Conservation (phyloP, 176 grass and related monocot genomes). For the Poa annua region DNA sequence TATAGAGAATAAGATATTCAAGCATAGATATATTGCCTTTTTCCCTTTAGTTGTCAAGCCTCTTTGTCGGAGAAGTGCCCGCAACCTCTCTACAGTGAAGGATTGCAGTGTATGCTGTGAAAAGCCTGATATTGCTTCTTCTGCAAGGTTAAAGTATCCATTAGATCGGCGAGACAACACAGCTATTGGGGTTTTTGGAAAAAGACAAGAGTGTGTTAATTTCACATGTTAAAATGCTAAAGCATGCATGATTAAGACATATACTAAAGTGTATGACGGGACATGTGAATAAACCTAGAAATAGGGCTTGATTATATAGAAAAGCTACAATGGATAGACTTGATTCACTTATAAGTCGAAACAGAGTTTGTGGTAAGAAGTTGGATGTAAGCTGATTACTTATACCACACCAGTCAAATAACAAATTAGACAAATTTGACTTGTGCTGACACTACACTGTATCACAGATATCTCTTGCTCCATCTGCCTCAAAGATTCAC, state of each 20-base stretch:
- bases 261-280: background rate
- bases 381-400: background rate
- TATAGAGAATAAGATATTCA: conserved; percentile 23
- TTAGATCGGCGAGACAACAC: conserved; percentile 18
- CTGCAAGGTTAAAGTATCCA: conserved; percentile 41
- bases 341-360: background rate
- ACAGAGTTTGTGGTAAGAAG: background rate
- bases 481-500: conserved; percentile 7
- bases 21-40: conserved; percentile 62
- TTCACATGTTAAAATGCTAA: conserved; percentile 27
- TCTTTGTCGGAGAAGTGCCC: conserved; percentile 77
- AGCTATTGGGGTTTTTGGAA: background rate
- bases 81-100: conserved; percentile 79
- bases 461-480: conserved; percentile 1
- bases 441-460: conserved; percentile 6
- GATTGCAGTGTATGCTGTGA: conserved; percentile 71
- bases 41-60: conserved; percentile 79
- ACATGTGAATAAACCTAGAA: conserved; percentile 9
- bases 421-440: background rate
- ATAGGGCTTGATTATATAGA: background rate
- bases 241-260: background rate
- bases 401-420: background rate
- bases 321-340: background rate
- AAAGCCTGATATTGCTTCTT: conserved; percentile 58
- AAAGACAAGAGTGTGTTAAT: background rate